These are phyloP conservation scores for Podospora anserina DNA, from an alignment of 495 filamentous ascomycete genomes.

Conservation along the genomic window DNA sequence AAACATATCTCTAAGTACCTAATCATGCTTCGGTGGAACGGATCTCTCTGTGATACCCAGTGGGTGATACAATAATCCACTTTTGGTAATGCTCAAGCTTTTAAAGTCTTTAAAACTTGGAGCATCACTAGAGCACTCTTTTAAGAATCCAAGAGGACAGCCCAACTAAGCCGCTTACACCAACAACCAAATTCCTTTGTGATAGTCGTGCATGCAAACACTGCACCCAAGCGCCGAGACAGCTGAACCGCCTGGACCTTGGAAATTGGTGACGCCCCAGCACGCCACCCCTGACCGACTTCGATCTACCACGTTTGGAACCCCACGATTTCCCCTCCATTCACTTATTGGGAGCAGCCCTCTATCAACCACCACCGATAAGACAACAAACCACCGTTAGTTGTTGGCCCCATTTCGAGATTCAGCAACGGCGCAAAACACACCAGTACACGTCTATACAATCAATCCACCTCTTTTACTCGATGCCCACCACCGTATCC, in stretches of 20 bases:
- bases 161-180: background rate
- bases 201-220: background rate
- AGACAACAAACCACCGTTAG: background rate
- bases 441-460: background rate
- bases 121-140: too few relatives aligned
- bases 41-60: background rate
- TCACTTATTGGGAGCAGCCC: background rate
- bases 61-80: background rate
- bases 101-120: background rate
- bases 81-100: background rate
- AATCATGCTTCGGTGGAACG: background rate
- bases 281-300: constrained; percentile 10
- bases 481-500: constrained; percentile 4
- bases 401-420: background rate
- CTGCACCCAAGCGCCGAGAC: background rate
- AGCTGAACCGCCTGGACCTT: background rate
- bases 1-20: background rate
- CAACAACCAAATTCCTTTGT: background rate
- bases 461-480: background rate
- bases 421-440: background rate
- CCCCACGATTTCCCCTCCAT: constrained; percentile 13
- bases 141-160: background rate
- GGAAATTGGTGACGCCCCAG: constrained; percentile 2
- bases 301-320: background rate
- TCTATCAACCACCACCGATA: background rate